Evolutionary conservation across 257 asterid genomes (phyloP).

Genomic region (Misopates orontium): DNA sequence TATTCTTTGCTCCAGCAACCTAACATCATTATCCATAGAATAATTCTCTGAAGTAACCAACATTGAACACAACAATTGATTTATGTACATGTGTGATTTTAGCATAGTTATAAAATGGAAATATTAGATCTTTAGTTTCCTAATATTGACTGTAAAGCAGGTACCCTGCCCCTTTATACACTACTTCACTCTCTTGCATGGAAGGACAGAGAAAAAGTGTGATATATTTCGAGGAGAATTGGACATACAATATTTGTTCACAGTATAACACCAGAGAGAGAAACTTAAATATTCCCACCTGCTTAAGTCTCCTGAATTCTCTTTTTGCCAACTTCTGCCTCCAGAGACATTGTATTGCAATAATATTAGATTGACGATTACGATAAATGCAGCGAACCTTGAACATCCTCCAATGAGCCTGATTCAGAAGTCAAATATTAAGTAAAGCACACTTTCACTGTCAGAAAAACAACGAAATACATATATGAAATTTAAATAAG

Average conservation of each 20-base stretch:
- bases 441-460: constrained; percentile 1
- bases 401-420: constrained; percentile 95
- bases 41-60: neutral
- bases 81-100: neutral
- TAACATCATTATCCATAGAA: constrained; percentile 6
- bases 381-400: constrained; percentile 66
- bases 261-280: constrained; percentile 8
- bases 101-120: neutral
- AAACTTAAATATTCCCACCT: constrained; percentile 49
- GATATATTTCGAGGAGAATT: neutral
- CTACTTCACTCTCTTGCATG: neutral
- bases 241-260: neutral
- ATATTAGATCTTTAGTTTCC: neutral
- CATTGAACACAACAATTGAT: no score
- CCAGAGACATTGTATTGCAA: constrained; percentile 94
- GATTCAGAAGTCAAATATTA: constrained; percentile 29
- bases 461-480: neutral
- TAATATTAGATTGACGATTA: constrained; percentile 73
- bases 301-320: constrained; percentile 82
- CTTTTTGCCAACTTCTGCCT: constrained; percentile 86
- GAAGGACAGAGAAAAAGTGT: neutral
- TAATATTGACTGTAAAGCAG: constrained; percentile 4
- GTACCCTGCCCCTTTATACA: constrained; percentile 2
- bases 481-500: constrained; percentile 14
- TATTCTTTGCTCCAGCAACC: constrained; percentile 15